Conservation (phyloP, 108 stramenopile species). For the Pseudonitzschia multistriata region DNA sequence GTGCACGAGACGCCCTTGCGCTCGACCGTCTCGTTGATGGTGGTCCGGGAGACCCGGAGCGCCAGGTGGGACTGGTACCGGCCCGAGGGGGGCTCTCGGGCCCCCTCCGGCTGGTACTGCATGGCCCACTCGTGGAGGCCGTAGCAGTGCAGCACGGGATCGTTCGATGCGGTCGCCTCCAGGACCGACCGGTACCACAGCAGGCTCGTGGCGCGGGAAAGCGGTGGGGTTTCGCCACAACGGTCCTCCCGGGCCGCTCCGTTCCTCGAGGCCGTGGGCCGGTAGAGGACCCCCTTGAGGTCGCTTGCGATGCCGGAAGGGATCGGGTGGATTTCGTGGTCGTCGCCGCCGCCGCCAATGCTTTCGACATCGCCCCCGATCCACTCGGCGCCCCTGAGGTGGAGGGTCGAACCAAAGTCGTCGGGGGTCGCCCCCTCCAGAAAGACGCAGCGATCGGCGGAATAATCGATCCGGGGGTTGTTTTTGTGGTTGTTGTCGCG, state of each 20-base stretch:
- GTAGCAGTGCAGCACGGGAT: conserved; percentile 86
- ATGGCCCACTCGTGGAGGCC: conserved; percentile 98
- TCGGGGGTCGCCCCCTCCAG: conserved; percentile 65
- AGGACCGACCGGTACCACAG: conserved; percentile 77
- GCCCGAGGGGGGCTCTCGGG: conserved; percentile 43
- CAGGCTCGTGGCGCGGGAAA: background rate
- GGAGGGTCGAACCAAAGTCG: conserved; percentile 53
- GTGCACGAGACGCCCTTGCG: conserved; percentile 83
- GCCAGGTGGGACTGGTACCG: conserved; percentile 80
- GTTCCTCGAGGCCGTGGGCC: too few relatives aligned
- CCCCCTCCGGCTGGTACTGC: conserved; percentile 81
- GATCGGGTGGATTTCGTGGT: background rate
- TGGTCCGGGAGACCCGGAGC: conserved; percentile 67
- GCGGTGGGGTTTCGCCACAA: too few relatives aligned
- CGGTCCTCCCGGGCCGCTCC: too few relatives aligned
- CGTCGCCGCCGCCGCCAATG: background rate
- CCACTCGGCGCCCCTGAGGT: conserved; percentile 48
- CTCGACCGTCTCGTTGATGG: conserved; percentile 84
- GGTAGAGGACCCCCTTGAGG: background rate
- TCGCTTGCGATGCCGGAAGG: too few relatives aligned
- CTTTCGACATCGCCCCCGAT: conserved; percentile 1
- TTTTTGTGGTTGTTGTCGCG: background rate
- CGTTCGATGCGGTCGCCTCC: conserved; percentile 49
- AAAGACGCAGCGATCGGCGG: conserved; percentile 40
- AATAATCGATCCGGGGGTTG: background rate